phyloP scores from a whole-genome alignment of 2,329 filamentous ascomycete genomes.

The Sporothrix luriei region DNA sequence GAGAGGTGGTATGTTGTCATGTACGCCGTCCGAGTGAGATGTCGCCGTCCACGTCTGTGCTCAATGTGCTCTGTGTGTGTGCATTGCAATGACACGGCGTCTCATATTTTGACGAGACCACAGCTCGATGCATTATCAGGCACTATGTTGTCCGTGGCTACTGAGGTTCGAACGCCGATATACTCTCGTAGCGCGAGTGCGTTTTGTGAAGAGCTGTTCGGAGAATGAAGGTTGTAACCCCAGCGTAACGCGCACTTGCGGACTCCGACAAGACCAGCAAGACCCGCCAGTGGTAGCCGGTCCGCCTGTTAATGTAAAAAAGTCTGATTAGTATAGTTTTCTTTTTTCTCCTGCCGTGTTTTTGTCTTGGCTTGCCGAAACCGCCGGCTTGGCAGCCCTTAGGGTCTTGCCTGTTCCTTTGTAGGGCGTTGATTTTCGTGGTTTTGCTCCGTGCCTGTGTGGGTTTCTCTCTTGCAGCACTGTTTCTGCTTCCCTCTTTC shows the following conservation, averaged over 20 bases:
- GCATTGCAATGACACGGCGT: too few species aligned
- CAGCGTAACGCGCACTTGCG: background rate
- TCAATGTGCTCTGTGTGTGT: too few species aligned
- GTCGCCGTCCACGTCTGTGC: too few species aligned
- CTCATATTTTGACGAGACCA: too few species aligned
- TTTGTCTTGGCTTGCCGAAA: constrained; percentile 22
- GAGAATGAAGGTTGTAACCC: background rate
- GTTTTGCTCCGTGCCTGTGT: background rate
- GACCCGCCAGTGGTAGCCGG: background rate
- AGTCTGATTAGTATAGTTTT: background rate
- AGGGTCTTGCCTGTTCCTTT: constrained; percentile 27
- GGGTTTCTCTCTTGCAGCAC: background rate
- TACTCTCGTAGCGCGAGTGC: too few species aligned
- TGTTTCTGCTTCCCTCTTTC: background rate
- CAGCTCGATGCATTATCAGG: too few species aligned
- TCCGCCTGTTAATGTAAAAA: background rate
- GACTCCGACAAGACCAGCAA: background rate
- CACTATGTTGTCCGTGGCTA: too few species aligned
- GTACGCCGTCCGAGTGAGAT: too few species aligned
- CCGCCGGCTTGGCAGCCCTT: constrained; percentile 21
- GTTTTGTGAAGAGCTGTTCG: background rate
- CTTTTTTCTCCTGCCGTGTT: background rate
- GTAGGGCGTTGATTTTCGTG: background rate
- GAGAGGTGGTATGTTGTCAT: too few species aligned
- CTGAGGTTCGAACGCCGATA: too few species aligned